Base-by-base conservation (phyloP, 1,284 basidiomycete genomes). In the Lentinula novae-zelandiae region DNA sequence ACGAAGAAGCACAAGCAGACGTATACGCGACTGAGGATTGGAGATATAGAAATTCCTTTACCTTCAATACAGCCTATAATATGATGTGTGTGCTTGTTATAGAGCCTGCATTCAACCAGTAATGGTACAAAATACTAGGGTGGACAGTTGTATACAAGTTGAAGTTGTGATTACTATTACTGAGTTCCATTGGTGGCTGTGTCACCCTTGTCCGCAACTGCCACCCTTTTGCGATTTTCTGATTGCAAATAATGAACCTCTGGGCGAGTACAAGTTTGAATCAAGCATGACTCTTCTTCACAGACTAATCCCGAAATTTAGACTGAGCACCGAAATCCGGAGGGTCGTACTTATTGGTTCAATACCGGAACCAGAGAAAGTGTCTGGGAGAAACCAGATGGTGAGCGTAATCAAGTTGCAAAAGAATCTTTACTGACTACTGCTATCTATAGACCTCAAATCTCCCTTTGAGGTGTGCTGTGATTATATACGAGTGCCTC, bases 11-110 rank as follows among this genome's bases (percentile, higher is more conserved):
- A 95, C 75, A 98, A 98, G 77, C 94, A 96, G 74, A 89, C 90
- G 3, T 98, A 93, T 79, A 98, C 96, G 27, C 85, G 95, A 70
- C 81, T 96, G 62, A 83, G 93, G 57, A 90, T 96, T 64, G 93
- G 93, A 27, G 76, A 83, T 39, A 80, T 82, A 57, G 75, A 79
- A 55, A 73, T 82, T 65, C 73, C 59, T 38, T 40, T 53, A 15
- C 44, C 46, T 44, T 34, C 59, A 39, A 44, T 60, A 20, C 50
- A 53, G 46, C n/a, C 62, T 20, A 44, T 60, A 55, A 57, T 61
- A 54, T 60, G 34, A 55, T 60, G 46, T 33, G 22, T 27, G 22
- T 9, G 33, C 13, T n/a, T 8, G 34, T 20, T 33, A 4, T 39
- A 27, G 27, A 27, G 27, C 27, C 27, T 27, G 27, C 27, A 27